These are phyloP conservation scores for Ceratocystis cubensis DNA, from an alignment of 2,329 filamentous ascomycete genomes.

Conservation along the genomic window DNA sequence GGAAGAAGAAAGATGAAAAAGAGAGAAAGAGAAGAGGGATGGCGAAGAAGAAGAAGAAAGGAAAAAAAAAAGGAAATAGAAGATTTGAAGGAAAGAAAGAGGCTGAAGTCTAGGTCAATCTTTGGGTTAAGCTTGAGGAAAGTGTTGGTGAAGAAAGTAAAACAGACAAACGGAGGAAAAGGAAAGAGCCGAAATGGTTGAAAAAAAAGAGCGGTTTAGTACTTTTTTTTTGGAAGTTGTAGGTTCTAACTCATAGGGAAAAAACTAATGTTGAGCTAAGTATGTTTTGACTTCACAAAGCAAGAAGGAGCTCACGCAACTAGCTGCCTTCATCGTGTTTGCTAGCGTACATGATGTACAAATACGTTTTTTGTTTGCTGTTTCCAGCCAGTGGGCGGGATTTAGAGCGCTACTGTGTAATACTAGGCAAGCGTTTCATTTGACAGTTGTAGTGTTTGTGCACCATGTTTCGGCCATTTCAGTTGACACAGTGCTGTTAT, in stretches of 20 bases:
- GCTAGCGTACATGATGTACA: slow-evolving; percentile 1
- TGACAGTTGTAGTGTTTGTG: not conserved
- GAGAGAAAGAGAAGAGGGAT: not conserved
- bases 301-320: not conserved
- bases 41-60: not conserved
- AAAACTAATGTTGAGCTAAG: not conserved
- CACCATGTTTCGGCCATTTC: not conserved
- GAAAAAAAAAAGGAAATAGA: not conserved
- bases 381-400: not conserved
- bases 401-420: not conserved
- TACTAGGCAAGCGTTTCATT: not conserved
- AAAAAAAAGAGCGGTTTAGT: not conserved
- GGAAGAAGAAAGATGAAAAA: not conserved
- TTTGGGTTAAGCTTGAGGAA: not conserved
- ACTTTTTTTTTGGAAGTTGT: not conserved
- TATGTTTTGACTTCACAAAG: not conserved
- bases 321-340: not conserved
- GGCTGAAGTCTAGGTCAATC: not conserved
- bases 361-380: not conserved
- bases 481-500: not conserved
- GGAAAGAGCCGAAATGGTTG: not conserved
- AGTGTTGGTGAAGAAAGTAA: not conserved
- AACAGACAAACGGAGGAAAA: slow-evolving; percentile 8
- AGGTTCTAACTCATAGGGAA: not conserved
- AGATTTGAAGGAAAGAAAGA: not conserved